phyloP scores from a whole-genome alignment of 164 flowering plant genomes.

The Pachysandra terminalis region DNA sequence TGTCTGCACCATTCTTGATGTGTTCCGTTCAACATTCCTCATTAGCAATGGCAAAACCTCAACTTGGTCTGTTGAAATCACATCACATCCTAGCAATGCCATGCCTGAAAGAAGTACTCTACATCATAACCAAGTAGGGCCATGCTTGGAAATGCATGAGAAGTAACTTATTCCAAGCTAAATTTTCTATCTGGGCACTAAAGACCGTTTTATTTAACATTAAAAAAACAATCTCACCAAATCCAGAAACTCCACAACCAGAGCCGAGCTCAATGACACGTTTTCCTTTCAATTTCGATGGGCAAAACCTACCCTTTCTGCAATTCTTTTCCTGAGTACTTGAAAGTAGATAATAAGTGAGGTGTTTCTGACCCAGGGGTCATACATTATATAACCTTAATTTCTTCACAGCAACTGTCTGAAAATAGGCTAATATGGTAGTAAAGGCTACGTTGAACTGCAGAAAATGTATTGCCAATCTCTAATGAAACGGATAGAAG shows the following conservation, averaged over 20 bases:
- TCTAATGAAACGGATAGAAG: no score
- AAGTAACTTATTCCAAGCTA: neutral
- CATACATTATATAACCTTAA: neutral
- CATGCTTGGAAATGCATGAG: neutral
- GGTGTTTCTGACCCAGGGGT: neutral
- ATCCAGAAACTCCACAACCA: slow-evolving; percentile 96
- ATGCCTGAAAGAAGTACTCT: slow-evolving; percentile 53
- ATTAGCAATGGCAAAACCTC: slow-evolving; percentile 88
- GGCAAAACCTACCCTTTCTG: slow-evolving; percentile 82
- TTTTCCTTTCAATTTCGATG: slow-evolving; percentile 80
- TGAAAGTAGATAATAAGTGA: slow-evolving; percentile 3
- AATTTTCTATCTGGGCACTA: no score
- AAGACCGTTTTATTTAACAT: no score
- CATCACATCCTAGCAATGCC: slow-evolving; percentile 92
- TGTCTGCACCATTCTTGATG: slow-evolving; percentile 68
- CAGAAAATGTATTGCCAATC: no score
- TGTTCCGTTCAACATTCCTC: slow-evolving; percentile 83
- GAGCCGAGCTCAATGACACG: slow-evolving; percentile 96
- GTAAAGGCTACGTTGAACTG: no score
- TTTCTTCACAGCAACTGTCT: no score
- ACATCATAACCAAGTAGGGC: slow-evolving; percentile 10
- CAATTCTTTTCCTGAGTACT: slow-evolving; percentile 71
- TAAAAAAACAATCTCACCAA: slow-evolving; percentile 61
- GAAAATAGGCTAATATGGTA: no score
- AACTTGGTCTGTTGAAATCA: slow-evolving; percentile 79